phyloP scores from a whole-genome alignment of 2,329 filamentous ascomycete species.

The Catunica adiposa region DNA sequence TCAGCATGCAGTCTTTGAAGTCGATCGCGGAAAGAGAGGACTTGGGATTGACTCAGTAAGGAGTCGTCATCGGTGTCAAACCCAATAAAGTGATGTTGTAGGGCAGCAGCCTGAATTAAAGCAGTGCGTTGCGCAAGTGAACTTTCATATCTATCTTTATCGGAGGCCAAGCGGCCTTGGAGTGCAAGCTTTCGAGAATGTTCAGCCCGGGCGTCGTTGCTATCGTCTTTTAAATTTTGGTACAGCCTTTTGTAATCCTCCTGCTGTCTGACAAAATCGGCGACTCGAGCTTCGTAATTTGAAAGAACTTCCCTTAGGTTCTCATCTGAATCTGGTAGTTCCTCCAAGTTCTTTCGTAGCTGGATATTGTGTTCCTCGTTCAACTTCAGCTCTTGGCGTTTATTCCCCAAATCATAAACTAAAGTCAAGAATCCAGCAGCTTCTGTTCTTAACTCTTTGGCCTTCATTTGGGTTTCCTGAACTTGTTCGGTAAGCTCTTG shows the following conservation, averaged over 20 bases:
- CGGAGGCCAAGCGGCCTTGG: constrained; percentile 64
- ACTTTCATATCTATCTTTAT: constrained; percentile 73
- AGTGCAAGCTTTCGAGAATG: constrained; percentile 42
- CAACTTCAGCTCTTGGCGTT: constrained; percentile 55
- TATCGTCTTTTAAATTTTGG: constrained; percentile 39
- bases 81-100: constrained; percentile 62
- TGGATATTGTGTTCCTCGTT: constrained; percentile 55
- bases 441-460: constrained; percentile 52
- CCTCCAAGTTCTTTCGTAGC: constrained; percentile 54
- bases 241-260: constrained; percentile 48
- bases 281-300: constrained; percentile 62
- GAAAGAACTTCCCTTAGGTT: constrained; percentile 55
- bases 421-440: constrained; percentile 60
- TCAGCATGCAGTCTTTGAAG: constrained; percentile 61
- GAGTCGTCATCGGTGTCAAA: constrained; percentile 54
- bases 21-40: constrained; percentile 60
- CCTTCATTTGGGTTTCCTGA: constrained; percentile 38
- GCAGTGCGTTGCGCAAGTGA: constrained; percentile 55
- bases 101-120: constrained; percentile 63
- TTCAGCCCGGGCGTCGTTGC: constrained; percentile 28
- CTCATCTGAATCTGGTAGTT: constrained; percentile 63
- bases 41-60: constrained; percentile 43
- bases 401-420: constrained; percentile 58
- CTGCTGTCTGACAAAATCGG: constrained; percentile 46
- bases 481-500: constrained; percentile 43